Conservation (phyloP, 768 basidiomycete genomes). For the Russula virescens region DNA sequence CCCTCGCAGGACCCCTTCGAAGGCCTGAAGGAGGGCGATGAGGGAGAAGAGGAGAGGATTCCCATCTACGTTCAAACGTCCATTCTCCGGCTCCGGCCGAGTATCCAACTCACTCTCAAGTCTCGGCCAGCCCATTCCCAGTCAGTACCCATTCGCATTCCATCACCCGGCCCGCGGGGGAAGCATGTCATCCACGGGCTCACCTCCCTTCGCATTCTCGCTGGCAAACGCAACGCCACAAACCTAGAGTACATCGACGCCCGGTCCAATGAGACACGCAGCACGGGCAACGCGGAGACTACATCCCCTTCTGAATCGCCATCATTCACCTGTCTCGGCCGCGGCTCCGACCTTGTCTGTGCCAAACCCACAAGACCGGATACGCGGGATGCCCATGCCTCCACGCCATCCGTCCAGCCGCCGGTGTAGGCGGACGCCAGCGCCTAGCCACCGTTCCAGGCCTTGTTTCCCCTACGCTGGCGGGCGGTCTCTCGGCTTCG, state of each 20-base stretch:
- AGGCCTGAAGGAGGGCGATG: conserved; percentile 35
- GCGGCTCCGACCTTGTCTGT: conserved; percentile 29
- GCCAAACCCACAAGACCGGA: conserved; percentile 24
- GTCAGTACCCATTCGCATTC: conserved; percentile 66
- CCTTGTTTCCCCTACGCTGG: conserved; percentile 24
- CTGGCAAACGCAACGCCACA: conserved; percentile 31
- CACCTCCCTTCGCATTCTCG: conserved; percentile 27
- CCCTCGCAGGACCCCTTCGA: conserved; percentile 63
- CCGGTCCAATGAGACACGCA: conserved; percentile 36
- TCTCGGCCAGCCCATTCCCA: conserved; percentile 67
- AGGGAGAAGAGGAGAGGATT: conserved; percentile 31
- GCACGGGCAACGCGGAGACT: conserved; percentile 52
- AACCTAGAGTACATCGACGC: conserved; percentile 33
- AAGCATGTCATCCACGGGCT: conserved; percentile 37
- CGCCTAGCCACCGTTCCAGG: conserved; percentile 36
- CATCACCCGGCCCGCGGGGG: conserved; percentile 48
- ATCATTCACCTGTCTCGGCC: conserved; percentile 48
- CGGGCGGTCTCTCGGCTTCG: not conserved
- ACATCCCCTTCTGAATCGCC: conserved; percentile 1
- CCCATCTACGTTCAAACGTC: conserved; percentile 34
- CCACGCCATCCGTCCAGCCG: conserved; percentile 43
- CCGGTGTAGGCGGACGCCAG: conserved; percentile 28
- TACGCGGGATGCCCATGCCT: conserved; percentile 42
- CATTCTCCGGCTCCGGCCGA: conserved; percentile 58
- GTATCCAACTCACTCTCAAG: conserved; percentile 63